phyloP scores from a whole-genome alignment of 768 basidiomycete genomes.

The Russula sp. region DNA sequence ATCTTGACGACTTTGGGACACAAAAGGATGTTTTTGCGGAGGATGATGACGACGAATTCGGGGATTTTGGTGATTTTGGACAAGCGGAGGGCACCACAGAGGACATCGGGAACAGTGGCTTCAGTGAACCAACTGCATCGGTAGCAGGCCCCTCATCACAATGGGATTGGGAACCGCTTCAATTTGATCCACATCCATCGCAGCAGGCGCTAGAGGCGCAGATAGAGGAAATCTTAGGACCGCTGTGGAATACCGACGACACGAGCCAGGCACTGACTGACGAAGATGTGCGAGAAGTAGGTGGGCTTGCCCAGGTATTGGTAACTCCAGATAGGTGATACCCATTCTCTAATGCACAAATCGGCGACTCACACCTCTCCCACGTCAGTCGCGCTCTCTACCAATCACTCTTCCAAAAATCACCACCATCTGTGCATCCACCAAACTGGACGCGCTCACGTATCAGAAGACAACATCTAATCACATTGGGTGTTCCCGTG shows the following conservation, averaged over 20 bases:
- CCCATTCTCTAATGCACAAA: slow-evolving; percentile 20
- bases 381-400: slow-evolving; percentile 72
- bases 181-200: slow-evolving; percentile 62
- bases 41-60: slow-evolving; percentile 78
- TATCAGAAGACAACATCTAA: slow-evolving; percentile 86
- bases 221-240: slow-evolving; percentile 61
- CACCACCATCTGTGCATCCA: slow-evolving; percentile 74
- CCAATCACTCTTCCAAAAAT: slow-evolving; percentile 60
- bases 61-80: slow-evolving; percentile 86
- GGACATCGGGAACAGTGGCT: slow-evolving; percentile 41
- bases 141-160: slow-evolving; percentile 44
- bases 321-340: slow-evolving; percentile 70
- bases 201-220: slow-evolving; percentile 55
- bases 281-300: slow-evolving; percentile 73
- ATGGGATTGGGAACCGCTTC: slow-evolving; percentile 57
- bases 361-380: slow-evolving; percentile 33
- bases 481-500: slow-evolving; percentile 88
- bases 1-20: slow-evolving; percentile 60
- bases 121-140: slow-evolving; percentile 41
- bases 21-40: slow-evolving; percentile 41
- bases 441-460: slow-evolving; percentile 93
- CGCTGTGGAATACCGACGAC: slow-evolving; percentile 59
- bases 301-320: slow-evolving; percentile 77
- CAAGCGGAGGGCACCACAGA: slow-evolving; percentile 46
- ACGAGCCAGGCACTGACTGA: slow-evolving; percentile 55